These are phyloP conservation scores for Clarkia xantiana DNA, from an alignment of 345 rosid species.

Conservation along the genomic window DNA sequence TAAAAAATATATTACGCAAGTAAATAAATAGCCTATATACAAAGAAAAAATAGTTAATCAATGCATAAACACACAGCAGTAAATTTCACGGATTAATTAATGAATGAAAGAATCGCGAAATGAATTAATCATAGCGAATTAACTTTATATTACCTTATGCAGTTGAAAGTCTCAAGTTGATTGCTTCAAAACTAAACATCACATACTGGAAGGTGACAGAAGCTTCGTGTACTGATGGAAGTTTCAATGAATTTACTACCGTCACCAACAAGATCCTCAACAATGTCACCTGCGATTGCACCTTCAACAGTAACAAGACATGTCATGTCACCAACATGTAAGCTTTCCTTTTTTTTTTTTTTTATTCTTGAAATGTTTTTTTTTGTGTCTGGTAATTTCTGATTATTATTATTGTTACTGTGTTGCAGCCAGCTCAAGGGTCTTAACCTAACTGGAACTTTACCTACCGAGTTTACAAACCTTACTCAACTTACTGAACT, in stretches of 20 bases:
- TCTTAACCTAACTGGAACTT: constrained; percentile 37
- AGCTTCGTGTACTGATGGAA: constrained; percentile 2
- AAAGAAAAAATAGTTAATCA: too few relatives aligned
- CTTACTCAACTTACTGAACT: constrained; percentile 37
- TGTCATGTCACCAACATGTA: constrained; percentile 7
- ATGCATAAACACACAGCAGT: too few relatives aligned
- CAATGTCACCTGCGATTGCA: constrained; percentile 6
- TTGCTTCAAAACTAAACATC: too few relatives aligned
- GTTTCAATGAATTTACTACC: not conserved
- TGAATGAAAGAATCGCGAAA: too few relatives aligned
- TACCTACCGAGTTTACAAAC: constrained; percentile 56
- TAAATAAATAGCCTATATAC: too few relatives aligned
- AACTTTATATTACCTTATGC: too few relatives aligned
- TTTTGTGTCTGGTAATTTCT: not conserved
- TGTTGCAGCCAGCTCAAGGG: constrained; percentile 35
- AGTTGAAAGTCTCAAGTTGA: too few relatives aligned
- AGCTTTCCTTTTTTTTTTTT: too few relatives aligned
- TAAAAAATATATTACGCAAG: too few relatives aligned
- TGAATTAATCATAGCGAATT: too few relatives aligned
- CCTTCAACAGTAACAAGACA: not conserved
- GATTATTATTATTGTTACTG: not conserved
- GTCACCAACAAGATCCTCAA: not conserved
- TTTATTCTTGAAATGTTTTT: too few relatives aligned
- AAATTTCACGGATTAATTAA: too few relatives aligned
- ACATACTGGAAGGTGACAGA: not conserved